These are phyloP conservation scores for Pestalotiopsis sp. DNA, from an alignment of 2,329 filamentous ascomycete genomes.

Conservation along the genomic window DNA sequence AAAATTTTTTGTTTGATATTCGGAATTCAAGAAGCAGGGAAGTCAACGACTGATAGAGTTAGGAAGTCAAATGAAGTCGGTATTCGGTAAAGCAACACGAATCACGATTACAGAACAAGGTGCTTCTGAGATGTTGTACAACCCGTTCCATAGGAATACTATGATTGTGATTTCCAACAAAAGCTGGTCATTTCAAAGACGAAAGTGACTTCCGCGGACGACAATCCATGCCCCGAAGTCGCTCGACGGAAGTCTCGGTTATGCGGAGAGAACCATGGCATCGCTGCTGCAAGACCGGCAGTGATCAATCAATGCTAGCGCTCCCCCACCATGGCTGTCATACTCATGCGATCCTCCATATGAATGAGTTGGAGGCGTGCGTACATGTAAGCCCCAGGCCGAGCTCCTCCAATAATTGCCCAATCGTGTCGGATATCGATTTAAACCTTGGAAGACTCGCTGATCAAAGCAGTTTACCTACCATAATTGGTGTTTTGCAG, in stretches of 20 bases:
- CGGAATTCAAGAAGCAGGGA: too few species aligned
- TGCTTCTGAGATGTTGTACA: too few species aligned
- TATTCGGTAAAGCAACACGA: too few species aligned
- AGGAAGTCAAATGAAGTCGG: too few species aligned
- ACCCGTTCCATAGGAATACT: too few species aligned
- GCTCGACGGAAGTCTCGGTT: background rate
- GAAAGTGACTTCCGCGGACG: too few species aligned
- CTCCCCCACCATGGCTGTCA: background rate
- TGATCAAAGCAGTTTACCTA: background rate
- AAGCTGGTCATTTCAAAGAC: too few species aligned
- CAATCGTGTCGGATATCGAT: conserved; percentile 8
- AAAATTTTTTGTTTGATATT: too few species aligned
- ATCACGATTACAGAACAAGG: too few species aligned
- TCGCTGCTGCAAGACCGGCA: background rate
- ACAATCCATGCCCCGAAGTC: background rate
- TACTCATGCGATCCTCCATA: background rate
- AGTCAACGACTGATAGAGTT: too few species aligned
- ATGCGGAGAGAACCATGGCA: background rate
- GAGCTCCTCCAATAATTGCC: background rate
- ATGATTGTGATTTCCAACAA: too few species aligned
- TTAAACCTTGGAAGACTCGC: background rate
- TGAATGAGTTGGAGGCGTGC: background rate
- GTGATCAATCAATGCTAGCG: background rate
- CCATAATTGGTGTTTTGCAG: too few species aligned
- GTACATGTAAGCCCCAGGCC: background rate